Evolutionary conservation across 1,284 basidiomycete species (phyloP).

Genomic region (Vanrija humicola): DNA sequence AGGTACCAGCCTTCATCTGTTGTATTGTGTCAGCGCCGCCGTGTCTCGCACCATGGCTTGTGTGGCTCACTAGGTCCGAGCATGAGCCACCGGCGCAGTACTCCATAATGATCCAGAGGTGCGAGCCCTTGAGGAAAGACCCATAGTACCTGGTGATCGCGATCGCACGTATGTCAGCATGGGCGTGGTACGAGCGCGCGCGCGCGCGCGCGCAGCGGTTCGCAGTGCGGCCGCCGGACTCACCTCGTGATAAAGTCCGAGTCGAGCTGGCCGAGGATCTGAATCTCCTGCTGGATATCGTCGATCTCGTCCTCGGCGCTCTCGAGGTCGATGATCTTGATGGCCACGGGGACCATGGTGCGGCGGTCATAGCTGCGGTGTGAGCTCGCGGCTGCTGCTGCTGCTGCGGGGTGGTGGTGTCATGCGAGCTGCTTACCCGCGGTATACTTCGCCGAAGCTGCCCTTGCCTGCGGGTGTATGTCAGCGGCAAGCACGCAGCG

Average conservation of each 20-base stretch:
- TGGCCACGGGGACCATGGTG: constrained; percentile 87
- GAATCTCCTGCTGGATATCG: constrained; percentile 98
- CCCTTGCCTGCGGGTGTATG: constrained; percentile 67
- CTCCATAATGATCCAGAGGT: constrained; percentile 99
- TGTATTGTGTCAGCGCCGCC: background rate
- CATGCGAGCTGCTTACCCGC: constrained; percentile 60
- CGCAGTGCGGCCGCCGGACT: constrained; percentile 32
- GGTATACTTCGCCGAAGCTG: constrained; percentile 96
- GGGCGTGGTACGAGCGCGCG: constrained; percentile 1
- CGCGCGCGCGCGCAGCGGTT: background rate
- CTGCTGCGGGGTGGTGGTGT: background rate
- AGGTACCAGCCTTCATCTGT: constrained; percentile 96
- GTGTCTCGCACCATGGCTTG: background rate
- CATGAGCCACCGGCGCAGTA: constrained; percentile 60
- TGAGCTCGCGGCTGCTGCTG: background rate
- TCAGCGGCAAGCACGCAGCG: background rate
- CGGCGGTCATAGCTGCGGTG: constrained; percentile 75
- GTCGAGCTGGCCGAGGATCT: constrained; percentile 96
- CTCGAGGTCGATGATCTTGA: constrained; percentile 98
- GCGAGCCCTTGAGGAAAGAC: constrained; percentile 87
- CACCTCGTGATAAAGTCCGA: constrained; percentile 93
- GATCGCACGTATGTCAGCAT: constrained; percentile 2
- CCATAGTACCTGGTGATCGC: constrained; percentile 73
- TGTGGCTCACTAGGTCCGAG: constrained; percentile 50
- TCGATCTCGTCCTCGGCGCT: constrained; percentile 99